Evolutionary conservation across 192 early-diverging fungal genomes (phyloP), one percentile per base, ranked within the genome.

Genomic region (Phlyctochytrium bullatum): DNA sequence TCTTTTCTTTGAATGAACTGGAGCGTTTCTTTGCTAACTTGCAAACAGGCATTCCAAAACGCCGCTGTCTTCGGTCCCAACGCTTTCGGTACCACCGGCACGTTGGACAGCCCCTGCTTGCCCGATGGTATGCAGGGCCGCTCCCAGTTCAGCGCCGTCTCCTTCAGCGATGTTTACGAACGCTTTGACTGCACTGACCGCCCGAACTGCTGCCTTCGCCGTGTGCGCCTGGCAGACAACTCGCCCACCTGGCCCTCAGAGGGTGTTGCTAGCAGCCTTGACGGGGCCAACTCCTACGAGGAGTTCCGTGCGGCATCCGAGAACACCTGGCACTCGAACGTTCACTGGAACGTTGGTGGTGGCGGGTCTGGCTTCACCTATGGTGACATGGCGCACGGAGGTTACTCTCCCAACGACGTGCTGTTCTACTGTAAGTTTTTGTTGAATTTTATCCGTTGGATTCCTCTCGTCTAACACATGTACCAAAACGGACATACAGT

Each of bases 341-440:
- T 28, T 10, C 54, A 57, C 27, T 57, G 10, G 4, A 20, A 6
- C 14, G 54, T 57, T 28, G 54, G 54, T 28, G 54, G 54, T 6
- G 20, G 25, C 6, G 52, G 40, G 23, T 28, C 58, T 12, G 62
- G 62, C 47, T 54, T 60, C 10, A 12, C 40, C 16, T 20, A 34
- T 35, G 56, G 58, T 32, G 63, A 72, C 47, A 65, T 72, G 58
- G 70, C 64, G 2, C 47, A 72, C 32, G 34, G 53, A 51, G 34
- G 36, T 3, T 52, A 65, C 31, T 60, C 56, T 2, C 62, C 70
- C 29, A 66, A 65, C 40, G 70, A 72, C 52, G 56, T 61, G 30
- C 3, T 66, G 3, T 65, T 72, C 52, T 66, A 17, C 33, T 47
- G 67, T 68, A 32, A 62, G 57, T 23, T 40, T 68, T 20, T 47